Percentiles rank a stretch among this genome's conserved stretches.
phyloP scores from a whole-genome alignment of 148 eudicot species.

The Chenopodium formosanum region DNA sequence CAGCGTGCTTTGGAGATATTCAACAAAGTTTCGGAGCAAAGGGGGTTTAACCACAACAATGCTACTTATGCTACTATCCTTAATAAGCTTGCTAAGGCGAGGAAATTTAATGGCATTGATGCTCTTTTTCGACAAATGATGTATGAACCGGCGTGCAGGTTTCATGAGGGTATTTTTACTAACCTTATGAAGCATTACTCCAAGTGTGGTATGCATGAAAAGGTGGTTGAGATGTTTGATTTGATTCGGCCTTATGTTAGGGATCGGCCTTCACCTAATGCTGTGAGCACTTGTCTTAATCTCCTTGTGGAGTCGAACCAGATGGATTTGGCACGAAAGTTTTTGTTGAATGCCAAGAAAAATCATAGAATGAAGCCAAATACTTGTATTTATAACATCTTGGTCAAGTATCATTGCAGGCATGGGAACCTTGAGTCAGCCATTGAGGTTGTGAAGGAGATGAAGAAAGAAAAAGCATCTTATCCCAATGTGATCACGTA shows the following conservation, averaged over 20 bases:
- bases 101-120: constrained; percentile 69
- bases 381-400: constrained; percentile 84
- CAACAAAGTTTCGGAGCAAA: constrained; percentile 68
- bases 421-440: constrained; percentile 72
- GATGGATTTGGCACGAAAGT: constrained; percentile 59
- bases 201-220: constrained; percentile 55
- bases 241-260: constrained; percentile 59
- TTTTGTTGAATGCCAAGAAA: constrained; percentile 52
- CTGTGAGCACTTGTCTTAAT: constrained; percentile 88
- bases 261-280: constrained; percentile 73
- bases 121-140: constrained; percentile 68
- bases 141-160: constrained; percentile 69
- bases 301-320: constrained; percentile 72
- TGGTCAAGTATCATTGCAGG: constrained; percentile 86
- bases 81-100: constrained; percentile 62
- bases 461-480: constrained; percentile 60
- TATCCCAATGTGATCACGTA: constrained; percentile 86
- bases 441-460: constrained; percentile 79
- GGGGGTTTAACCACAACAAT: constrained; percentile 78
- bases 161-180: constrained; percentile 74
- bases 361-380: constrained; percentile 65
- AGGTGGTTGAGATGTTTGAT: constrained; percentile 77
- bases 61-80: constrained; percentile 72
- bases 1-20: constrained; percentile 75
- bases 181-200: constrained; percentile 90